Conservation (phyloP, 179 eudicot species). For the Drosera spatulata region DNA sequence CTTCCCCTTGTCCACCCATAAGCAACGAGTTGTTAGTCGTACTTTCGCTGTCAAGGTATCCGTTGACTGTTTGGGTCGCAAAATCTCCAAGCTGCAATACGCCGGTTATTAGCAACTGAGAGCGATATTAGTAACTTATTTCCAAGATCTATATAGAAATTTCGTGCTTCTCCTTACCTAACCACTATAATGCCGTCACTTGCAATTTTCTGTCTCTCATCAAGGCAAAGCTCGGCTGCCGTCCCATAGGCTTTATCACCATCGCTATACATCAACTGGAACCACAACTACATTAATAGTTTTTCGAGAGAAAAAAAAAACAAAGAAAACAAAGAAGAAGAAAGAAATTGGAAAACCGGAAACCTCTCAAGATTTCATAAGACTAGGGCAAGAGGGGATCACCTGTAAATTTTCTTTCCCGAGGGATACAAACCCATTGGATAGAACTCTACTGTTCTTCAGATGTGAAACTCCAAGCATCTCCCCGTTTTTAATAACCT, state of each 20-base stretch:
- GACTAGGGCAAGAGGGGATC: neutral
- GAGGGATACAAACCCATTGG: slow-evolving; percentile 75
- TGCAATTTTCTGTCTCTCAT: slow-evolving; percentile 86
- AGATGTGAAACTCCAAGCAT: slow-evolving; percentile 98
- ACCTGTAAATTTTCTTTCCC: slow-evolving; percentile 97
- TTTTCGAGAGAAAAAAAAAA: slow-evolving; percentile 1
- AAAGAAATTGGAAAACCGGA: neutral
- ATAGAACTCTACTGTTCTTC: slow-evolving; percentile 77
- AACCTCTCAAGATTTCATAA: too few relatives aligned
- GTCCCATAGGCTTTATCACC: slow-evolving; percentile 99
- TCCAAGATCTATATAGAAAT: neutral
- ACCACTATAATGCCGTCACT: slow-evolving; percentile 86
- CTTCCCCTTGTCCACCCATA: slow-evolving; percentile 98
- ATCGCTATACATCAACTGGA: slow-evolving; percentile 94
- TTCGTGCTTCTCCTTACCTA: slow-evolving; percentile 32
- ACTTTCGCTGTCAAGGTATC: slow-evolving; percentile 67
- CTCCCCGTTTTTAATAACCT: slow-evolving; percentile 99
- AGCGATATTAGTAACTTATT: neutral
- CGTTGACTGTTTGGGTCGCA: slow-evolving; percentile 49
- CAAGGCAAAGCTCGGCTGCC: slow-evolving; percentile 78
- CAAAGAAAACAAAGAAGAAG: neutral
- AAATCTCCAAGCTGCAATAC: slow-evolving; percentile 73
- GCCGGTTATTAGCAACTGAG: slow-evolving; percentile 7
- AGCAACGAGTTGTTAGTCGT: slow-evolving; percentile 92
- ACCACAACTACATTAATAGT: slow-evolving; percentile 8